phyloP scores from a whole-genome alignment of 352 stramenopile species.

The Pythium utonaiense region DNA sequence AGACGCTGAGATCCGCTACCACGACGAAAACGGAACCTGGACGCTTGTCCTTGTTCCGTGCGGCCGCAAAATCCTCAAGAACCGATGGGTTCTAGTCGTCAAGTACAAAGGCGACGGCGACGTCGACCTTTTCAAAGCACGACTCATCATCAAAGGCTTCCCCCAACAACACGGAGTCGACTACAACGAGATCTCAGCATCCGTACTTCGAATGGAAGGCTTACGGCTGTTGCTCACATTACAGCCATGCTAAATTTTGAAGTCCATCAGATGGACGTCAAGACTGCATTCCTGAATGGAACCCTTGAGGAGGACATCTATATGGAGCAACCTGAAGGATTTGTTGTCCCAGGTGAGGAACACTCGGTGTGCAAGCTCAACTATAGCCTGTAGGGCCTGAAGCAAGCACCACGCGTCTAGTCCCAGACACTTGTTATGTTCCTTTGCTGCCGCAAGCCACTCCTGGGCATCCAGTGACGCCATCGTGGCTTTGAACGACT shows the following conservation, averaged over 20 bases:
- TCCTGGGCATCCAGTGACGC: too few species aligned
- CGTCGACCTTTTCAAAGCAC: slow-evolving; percentile 4
- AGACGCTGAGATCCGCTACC: too few species aligned
- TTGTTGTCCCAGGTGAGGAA: background rate
- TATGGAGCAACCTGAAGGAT: background rate
- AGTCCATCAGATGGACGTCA: slow-evolving; percentile 5
- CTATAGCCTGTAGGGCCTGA: slow-evolving; percentile 15
- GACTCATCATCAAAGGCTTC: slow-evolving; percentile 4
- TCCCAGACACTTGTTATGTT: slow-evolving; percentile 17
- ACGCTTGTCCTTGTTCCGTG: too few species aligned
- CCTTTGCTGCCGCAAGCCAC: too few species aligned
- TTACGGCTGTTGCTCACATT: too few species aligned
- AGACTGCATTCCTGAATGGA: background rate
- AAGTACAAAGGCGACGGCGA: background rate
- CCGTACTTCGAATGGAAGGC: slow-evolving; percentile 4
- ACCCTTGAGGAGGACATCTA: background rate
- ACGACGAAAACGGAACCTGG: too few species aligned
- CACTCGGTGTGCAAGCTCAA: background rate
- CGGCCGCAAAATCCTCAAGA: too few species aligned
- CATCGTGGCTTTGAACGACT: too few species aligned
- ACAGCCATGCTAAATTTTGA: too few species aligned
- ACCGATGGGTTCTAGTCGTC: background rate
- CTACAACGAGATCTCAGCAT: slow-evolving; percentile 11
- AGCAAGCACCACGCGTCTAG: slow-evolving; percentile 12
- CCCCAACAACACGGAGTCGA: slow-evolving; percentile 3